Conservation (phyloP, 192 early-diverging fungal species). For the Lunasporangiospora selenospora region DNA sequence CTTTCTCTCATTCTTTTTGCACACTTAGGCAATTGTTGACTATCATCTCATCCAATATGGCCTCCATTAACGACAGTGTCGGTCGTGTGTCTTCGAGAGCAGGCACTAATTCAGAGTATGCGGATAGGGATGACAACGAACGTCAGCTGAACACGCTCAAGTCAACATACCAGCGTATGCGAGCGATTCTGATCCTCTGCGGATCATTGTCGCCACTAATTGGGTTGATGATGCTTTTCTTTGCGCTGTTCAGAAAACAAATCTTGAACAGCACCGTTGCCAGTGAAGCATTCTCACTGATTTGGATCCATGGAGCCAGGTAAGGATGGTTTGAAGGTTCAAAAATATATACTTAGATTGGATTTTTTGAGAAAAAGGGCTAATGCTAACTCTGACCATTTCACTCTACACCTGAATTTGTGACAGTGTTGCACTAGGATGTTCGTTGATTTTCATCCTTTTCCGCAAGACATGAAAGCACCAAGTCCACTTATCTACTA, state of each 20-base stretch:
- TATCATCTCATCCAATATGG: slow-evolving; percentile 39
- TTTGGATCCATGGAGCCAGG: slow-evolving; percentile 40
- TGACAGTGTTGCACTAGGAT: slow-evolving; percentile 16
- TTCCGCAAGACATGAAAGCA: slow-evolving; percentile 18
- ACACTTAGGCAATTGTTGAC: slow-evolving; percentile 23
- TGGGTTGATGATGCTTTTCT: slow-evolving; percentile 35
- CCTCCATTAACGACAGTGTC: slow-evolving; percentile 20
- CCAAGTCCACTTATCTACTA: not conserved
- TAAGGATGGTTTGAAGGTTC: too few relatives aligned
- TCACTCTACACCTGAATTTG: not conserved
- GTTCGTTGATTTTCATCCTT: slow-evolving; percentile 27
- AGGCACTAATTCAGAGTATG: slow-evolving; percentile 17
- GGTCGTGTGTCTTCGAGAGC: slow-evolving; percentile 13
- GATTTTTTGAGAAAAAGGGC: too few relatives aligned
- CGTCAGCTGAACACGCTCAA: slow-evolving; percentile 39
- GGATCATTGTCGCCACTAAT: slow-evolving; percentile 24
- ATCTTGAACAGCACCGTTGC: slow-evolving; percentile 25
- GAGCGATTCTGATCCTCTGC: slow-evolving; percentile 33
- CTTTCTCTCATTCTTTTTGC: not conserved
- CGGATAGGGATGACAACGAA: slow-evolving; percentile 17
- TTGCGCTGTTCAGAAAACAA: slow-evolving; percentile 19
- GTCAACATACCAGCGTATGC: slow-evolving; percentile 39
- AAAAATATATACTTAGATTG: too few relatives aligned
- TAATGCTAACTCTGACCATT: too few relatives aligned
- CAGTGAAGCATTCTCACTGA: slow-evolving; percentile 29